Base-by-base conservation (phyloP, 352 stramenopile genomes). In the Phytophthora macrochlamydospora region DNA sequence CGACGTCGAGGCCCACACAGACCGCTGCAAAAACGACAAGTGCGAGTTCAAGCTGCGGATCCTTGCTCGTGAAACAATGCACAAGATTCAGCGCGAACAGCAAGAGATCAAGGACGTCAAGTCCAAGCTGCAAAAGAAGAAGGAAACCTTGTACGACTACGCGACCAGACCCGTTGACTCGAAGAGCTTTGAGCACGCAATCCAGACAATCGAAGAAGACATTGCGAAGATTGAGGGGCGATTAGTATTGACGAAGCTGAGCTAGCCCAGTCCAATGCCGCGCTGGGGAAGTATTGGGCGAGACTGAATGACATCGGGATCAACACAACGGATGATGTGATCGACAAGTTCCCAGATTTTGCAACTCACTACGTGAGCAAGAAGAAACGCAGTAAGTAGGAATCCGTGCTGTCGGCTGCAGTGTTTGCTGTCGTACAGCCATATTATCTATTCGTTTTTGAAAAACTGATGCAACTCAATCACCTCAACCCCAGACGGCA, bases 31-130 rank as follows among this genome's bases (percentile, higher is more conserved):
- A 51, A 89, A 92, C 56, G 48, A 56, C 4, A 69, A 87, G 29
- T 92, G 83, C 59, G 83, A 92, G 68, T 87, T 92, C 63, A 85
- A 84, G 40, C 85, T 79, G 51, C 81, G 83, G 18, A 78, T 92
- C 49, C 74, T 92, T 61, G 61, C 85, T 29, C 81, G 83, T 30
- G 83, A 92, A 62, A 92, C 77, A 30, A 88, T 90, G 81, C 83
- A 90, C 76, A 92, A 90, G 37, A 75, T 90, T 45, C 65, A 89
- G 46, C 68, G 69, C 55, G 87, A 85, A 65, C 74, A 78, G 38
- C 52, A 78, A 7, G 67, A 88, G 51, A 54, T 89, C 40, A 59
- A 77, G 28, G 62, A 69, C 5, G 65, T 66, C 9, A 72, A 59
- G 44, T 56, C 40, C 24, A 69, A 79, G 37, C 49, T 81, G 14